A percentile compares a stretch with the other conserved stretches of the same genome.
These are phyloP conservation scores for Ascochyta pisi DNA, from an alignment of 2,329 filamentous ascomycete species.

Conservation along the genomic window DNA sequence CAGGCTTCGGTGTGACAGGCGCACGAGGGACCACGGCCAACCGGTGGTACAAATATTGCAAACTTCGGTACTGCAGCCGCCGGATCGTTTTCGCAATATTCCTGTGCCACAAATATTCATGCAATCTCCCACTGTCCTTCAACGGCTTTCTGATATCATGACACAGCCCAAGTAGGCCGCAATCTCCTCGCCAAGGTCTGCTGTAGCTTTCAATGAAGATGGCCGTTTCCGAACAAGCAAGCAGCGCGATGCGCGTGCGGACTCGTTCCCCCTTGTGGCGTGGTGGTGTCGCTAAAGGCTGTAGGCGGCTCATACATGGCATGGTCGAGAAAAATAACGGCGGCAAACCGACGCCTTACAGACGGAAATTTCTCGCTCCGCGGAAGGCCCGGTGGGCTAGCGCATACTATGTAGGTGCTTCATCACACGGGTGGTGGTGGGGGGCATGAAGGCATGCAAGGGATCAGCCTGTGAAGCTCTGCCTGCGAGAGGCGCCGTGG, in stretches of 20 bases:
- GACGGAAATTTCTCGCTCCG: constrained; percentile 44
- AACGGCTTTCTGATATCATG: constrained; percentile 40
- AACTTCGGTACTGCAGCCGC: constrained; percentile 7
- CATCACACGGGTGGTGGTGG: constrained; percentile 21
- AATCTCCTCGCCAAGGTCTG: constrained; percentile 29
- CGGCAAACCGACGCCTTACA: constrained; percentile 22
- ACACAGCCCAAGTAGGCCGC: constrained; percentile 14
- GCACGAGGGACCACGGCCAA: constrained; percentile 14
- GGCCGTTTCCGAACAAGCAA: constrained; percentile 23
- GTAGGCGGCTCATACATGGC: constrained; percentile 6
- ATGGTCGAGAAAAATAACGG: constrained; percentile 9
- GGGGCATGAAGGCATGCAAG: constrained; percentile 17
- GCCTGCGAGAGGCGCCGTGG: constrained; percentile 7
- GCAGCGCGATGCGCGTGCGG: constrained; percentile 28
- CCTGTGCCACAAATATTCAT: constrained; percentile 16
- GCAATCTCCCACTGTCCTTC: constrained; percentile 22
- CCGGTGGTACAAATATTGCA: constrained; percentile 16
- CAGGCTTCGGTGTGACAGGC: constrained; percentile 23
- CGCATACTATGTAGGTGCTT: background rate
- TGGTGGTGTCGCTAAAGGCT: constrained; percentile 27
- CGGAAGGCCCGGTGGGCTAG: constrained; percentile 13
- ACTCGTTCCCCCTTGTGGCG: constrained; percentile 19
- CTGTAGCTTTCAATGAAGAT: constrained; percentile 28
- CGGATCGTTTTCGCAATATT: constrained; percentile 6
- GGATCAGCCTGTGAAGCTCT: constrained; percentile 22